phyloP scores from a whole-genome alignment of 352 stramenopile genomes.

The Peronosclerospora sorghi region DNA sequence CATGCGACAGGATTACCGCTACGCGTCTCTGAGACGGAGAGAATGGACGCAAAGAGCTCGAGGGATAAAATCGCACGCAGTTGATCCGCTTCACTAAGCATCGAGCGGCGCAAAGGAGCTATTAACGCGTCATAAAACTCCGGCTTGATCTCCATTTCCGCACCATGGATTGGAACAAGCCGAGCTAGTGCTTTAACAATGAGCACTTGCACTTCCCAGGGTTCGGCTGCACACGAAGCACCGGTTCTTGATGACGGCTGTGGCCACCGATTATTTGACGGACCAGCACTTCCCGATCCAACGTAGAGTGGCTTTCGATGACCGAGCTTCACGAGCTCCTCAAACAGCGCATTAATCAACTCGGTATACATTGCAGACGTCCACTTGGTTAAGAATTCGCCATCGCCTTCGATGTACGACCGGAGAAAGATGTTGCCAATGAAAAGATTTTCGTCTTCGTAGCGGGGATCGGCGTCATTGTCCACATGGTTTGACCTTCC shows the following conservation, averaged over 20 bases:
- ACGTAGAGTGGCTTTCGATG: conserved; percentile 43
- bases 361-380: conserved; percentile 56
- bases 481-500: conserved; percentile 9
- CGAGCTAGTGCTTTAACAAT: conserved; percentile 62
- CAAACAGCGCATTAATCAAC: conserved; percentile 56
- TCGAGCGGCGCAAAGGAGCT: conserved; percentile 41
- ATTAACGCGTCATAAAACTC: conserved; percentile 56
- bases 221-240: conserved; percentile 29
- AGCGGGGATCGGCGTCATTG: conserved; percentile 11
- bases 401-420: conserved; percentile 73
- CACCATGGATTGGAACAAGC: conserved; percentile 45
- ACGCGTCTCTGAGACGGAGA: conserved; percentile 33
- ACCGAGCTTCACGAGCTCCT: conserved; percentile 34
- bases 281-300: conserved; percentile 10
- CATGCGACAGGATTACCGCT: conserved; percentile 47
- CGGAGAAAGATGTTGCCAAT: conserved; percentile 73
- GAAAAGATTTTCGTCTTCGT: conserved; percentile 52
- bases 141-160: conserved; percentile 36
- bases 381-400: conserved; percentile 69
- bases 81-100: conserved; percentile 68
- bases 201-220: conserved; percentile 70
- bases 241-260: conserved; percentile 9
- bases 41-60: conserved; percentile 51
- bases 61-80: conserved; percentile 60
- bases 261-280: conserved; percentile 5